A percentile compares a stretch with the other conserved stretches of the same genome.
These are phyloP conservation scores for Coleophoma crateriformis DNA, from an alignment of 2,329 filamentous ascomycete species.

Conservation along the genomic window DNA sequence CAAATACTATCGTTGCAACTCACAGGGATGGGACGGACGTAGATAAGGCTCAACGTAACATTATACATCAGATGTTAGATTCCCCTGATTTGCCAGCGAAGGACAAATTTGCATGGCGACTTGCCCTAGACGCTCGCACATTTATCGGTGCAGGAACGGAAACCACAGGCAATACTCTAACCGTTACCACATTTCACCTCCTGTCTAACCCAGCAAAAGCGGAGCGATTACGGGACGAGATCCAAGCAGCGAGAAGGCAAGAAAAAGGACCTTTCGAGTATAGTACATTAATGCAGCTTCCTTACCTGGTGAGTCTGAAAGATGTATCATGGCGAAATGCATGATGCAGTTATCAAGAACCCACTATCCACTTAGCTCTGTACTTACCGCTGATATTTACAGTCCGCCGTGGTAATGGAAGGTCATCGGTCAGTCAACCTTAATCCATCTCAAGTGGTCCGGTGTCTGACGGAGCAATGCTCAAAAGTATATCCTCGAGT, in stretches of 20 bases:
- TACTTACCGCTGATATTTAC: not conserved
- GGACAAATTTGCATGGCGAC: constrained; percentile 10
- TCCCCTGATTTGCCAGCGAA: constrained; percentile 1
- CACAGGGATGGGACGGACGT: not conserved
- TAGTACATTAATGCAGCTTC: constrained; percentile 15
- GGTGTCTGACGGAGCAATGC: no score
- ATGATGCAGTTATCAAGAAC: no score
- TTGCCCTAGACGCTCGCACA: constrained; percentile 15
- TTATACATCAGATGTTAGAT: constrained; percentile 13
- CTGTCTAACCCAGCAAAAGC: constrained; percentile 9
- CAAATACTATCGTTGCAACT: constrained; percentile 1
- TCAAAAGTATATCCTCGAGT: constrained; percentile 1
- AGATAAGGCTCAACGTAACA: not conserved
- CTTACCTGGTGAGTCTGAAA: constrained; percentile 7
- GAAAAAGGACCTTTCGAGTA: constrained; percentile 5
- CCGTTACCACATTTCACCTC: constrained; percentile 13
- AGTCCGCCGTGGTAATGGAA: constrained; percentile 11
- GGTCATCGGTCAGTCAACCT: constrained; percentile 7
- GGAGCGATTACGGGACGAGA: constrained; percentile 11
- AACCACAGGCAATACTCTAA: constrained; percentile 16
- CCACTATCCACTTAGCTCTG: not conserved
- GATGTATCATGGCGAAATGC: not conserved
- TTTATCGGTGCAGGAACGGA: constrained; percentile 21
- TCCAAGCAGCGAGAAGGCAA: constrained; percentile 9
- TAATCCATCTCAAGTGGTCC: no score